Base-by-base conservation (phyloP, 1,139 yeast species). In the Hansenula anomala region DNA sequence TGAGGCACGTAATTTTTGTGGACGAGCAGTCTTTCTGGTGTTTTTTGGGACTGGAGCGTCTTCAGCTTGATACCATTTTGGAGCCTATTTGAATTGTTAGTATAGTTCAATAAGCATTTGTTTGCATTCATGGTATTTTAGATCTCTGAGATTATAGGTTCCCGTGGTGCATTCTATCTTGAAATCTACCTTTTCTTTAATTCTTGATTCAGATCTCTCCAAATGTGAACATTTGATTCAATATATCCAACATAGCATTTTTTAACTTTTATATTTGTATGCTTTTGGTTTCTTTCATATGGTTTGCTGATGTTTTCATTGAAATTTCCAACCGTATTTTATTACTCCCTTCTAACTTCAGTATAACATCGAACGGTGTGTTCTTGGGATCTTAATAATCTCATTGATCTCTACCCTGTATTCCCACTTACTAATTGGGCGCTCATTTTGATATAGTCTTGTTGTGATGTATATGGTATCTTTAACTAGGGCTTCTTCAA, bases 61-160 rank as follows among this genome's bases (percentile, higher is more conserved):
- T 79, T 87, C 92, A 68, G 96, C 80, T 72, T 88, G 88, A 82
- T 88, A 88, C 89, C 89, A 82, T 85, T 88, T 88, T 75, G 90
- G 92, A 69, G 90, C 90, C 66, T 66, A 50, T 23, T 6, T 22
- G 6, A 12, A 18, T 11, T 36, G 49, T 48, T 50, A 50, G 51
- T 48, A 42, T 30, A 25, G 2, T 33, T 9, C 4, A 11, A 23
- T n/a, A 9, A n/a, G n/a, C n/a, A n/a, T n/a, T n/a, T n/a, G n/a
- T n/a, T n/a, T n/a, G n/a, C n/a, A n/a, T n/a, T n/a, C n/a, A n/a
- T n/a, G n/a, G n/a, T n/a, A n/a, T n/a, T n/a, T n/a, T n/a, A n/a
- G n/a, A n/a, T n/a, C n/a, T 23, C 8, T 17, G 30, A 11, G n/a
- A 17, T 13, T 11, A 20, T 20, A n/a, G n/a, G n/a, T n/a, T n/a